Conservation (phyloP, 2,329 filamentous ascomycete genomes). For the Beauveria australis region DNA sequence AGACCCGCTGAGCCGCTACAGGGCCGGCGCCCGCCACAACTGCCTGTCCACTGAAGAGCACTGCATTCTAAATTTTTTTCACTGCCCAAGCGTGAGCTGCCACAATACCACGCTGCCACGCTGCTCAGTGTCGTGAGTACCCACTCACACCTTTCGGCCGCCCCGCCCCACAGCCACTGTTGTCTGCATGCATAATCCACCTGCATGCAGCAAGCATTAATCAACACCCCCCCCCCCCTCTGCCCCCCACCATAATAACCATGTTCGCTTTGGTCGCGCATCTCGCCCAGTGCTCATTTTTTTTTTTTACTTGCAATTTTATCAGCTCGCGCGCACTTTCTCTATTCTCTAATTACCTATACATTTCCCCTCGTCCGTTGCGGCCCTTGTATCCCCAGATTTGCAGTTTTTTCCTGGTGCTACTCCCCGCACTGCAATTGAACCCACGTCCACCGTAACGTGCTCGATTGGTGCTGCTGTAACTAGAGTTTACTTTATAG, state of each 20-base stretch:
- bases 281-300: background rate
- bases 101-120: background rate
- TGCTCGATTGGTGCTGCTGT: background rate
- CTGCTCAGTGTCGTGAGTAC: background rate
- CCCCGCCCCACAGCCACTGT: background rate
- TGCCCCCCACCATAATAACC: background rate
- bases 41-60: background rate
- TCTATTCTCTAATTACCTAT: background rate
- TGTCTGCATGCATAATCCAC: background rate
- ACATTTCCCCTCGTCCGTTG: background rate
- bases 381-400: background rate
- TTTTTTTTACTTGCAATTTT: background rate
- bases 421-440: background rate
- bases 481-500: background rate
- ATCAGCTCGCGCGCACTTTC: background rate
- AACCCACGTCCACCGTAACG: background rate
- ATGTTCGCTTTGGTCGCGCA: conserved; percentile 1
- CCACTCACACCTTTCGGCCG: background rate
- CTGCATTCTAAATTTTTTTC: background rate
- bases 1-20: background rate
- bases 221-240: background rate
- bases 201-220: too few relatives aligned
- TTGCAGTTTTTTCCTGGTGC: background rate
- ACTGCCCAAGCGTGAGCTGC: background rate
- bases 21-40: background rate